Evolutionary conservation across 306 rosid species (phyloP).

Genomic region (Abrus precatorius): DNA sequence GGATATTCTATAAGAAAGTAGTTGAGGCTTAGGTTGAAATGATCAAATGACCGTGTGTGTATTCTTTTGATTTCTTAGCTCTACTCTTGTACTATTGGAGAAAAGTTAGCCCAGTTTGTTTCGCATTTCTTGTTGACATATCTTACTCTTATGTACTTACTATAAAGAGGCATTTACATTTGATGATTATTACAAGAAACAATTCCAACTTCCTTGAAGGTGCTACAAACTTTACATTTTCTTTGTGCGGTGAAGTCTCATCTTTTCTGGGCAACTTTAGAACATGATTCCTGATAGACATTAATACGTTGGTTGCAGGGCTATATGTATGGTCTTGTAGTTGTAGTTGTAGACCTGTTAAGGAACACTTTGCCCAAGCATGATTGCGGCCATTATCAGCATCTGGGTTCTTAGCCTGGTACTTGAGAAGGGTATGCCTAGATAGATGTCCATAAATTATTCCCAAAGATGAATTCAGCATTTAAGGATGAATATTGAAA

Average conservation of each 20-base stretch:
- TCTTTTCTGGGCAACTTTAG: slow-evolving; percentile 19
- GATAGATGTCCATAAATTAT: not conserved
- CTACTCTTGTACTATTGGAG: slow-evolving; percentile 9
- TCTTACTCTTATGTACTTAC: not conserved
- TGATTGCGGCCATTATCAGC: slow-evolving; percentile 25
- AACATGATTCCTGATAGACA: slow-evolving; percentile 9
- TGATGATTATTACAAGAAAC: not conserved
- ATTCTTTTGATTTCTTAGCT: not conserved
- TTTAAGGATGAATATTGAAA: slow-evolving; percentile 12
- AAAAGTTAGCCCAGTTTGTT: not conserved
- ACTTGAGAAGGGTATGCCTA: slow-evolving; percentile 9
- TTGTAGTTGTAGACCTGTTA: not conserved
- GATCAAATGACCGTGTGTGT: not conserved
- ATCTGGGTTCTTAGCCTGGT: slow-evolving; percentile 32
- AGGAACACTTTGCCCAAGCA: slow-evolving; percentile 10
- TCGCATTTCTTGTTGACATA: not conserved
- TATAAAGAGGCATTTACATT: slow-evolving; percentile 2
- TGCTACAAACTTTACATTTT: not conserved
- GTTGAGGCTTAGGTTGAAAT: not conserved
- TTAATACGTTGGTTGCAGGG: slow-evolving; percentile 1
- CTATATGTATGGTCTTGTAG: not conserved
- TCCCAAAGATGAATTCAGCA: not conserved
- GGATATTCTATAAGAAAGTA: not conserved
- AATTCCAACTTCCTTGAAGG: not conserved
- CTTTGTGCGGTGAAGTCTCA: not conserved